These are phyloP conservation scores for Fusarium sp. DNA, from an alignment of 2,329 filamentous ascomycete genomes.

Conservation along the genomic window DNA sequence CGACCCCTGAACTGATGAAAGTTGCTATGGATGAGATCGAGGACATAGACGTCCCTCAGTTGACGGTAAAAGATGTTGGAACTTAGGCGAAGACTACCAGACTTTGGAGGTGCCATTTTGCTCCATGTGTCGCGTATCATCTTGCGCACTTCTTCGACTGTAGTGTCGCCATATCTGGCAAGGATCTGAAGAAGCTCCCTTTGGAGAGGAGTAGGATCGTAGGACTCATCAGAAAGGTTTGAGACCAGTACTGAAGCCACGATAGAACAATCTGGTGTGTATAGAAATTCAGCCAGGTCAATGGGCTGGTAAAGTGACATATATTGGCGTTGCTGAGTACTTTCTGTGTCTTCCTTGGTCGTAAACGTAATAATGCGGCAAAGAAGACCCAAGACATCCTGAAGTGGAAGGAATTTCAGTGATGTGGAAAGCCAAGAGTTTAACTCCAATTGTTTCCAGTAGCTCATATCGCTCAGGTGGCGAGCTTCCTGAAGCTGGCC, in stretches of 20 bases:
- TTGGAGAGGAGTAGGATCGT: neutral
- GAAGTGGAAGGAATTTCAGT: neutral
- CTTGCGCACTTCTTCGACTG: neutral
- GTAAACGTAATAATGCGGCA: neutral
- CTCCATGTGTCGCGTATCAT: neutral
- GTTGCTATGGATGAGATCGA: neutral
- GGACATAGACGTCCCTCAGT: neutral
- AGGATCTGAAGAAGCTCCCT: neutral
- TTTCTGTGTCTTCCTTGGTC: neutral
- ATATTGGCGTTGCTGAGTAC: neutral
- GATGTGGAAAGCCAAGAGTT: neutral
- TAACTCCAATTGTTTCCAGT: neutral
- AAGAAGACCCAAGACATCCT: neutral
- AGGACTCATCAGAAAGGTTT: neutral
- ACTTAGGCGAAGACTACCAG: neutral
- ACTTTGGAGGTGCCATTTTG: neutral
- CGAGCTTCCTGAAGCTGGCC: neutral
- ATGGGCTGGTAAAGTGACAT: neutral
- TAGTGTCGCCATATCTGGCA: neutral
- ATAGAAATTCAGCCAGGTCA: neutral
- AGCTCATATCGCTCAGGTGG: no score
- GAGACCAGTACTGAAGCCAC: neutral
- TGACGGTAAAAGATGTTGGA: neutral
- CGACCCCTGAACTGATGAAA: neutral
- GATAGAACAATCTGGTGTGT: neutral